Evolutionary conservation across 129 eudicot genomes (phyloP).

Genomic region (Solidago caesia): DNA sequence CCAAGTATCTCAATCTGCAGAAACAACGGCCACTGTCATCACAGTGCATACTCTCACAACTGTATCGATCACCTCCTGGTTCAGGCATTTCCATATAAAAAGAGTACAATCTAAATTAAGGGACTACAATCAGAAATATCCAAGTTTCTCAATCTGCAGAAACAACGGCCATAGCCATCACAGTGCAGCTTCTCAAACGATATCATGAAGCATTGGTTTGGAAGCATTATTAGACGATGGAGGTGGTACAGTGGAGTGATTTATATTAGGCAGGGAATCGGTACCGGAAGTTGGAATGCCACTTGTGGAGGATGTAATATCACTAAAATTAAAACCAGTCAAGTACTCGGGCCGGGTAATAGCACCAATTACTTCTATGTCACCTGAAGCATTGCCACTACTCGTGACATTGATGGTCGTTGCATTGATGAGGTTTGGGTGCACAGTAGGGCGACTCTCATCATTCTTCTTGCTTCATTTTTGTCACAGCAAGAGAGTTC

Average conservation of each 20-base stretch:
- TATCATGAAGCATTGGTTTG: slow-evolving; percentile 30
- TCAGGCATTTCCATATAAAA: neutral
- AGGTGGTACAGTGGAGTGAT: slow-evolving; percentile 1
- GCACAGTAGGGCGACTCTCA: slow-evolving; percentile 62
- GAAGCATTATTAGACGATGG: slow-evolving; percentile 26
- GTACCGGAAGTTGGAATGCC: neutral
- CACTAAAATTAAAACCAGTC: slow-evolving; percentile 55
- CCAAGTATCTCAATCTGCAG: too few species aligned
- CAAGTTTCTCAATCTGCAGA: neutral
- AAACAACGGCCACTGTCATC: neutral
- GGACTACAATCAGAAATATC: neutral
- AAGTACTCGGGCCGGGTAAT: slow-evolving; percentile 61
- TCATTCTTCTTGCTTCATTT: slow-evolving; percentile 49
- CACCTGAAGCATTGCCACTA: slow-evolving; percentile 80
- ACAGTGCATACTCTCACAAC: neutral
- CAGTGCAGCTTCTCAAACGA: slow-evolving; percentile 40
- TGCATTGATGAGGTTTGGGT: slow-evolving; percentile 61
- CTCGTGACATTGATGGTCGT: slow-evolving; percentile 87
- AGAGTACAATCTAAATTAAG: neutral
- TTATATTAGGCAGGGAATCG: slow-evolving; percentile 17
- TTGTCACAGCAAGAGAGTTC: slow-evolving; percentile 38
- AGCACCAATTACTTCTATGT: slow-evolving; percentile 44
- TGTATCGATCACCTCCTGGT: neutral
- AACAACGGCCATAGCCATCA: slow-evolving; percentile 2
- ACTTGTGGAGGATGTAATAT: slow-evolving; percentile 38